Base-by-base conservation (phyloP, 2,329 filamentous ascomycete genomes). In the Ramularia collo-cygni region DNA sequence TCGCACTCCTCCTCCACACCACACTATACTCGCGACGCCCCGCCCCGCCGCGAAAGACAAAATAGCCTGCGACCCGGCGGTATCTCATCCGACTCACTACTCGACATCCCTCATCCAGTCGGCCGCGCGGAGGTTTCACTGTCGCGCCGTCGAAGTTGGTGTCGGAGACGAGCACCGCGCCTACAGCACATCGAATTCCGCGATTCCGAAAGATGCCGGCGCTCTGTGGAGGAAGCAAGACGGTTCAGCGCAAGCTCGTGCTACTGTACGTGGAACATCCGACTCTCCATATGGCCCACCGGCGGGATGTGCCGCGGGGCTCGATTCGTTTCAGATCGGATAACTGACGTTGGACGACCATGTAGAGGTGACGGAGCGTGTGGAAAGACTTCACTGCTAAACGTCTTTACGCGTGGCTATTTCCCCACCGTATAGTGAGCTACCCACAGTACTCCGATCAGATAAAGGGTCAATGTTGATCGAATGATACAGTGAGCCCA, bases 381-480 rank as follows among this genome's bases (percentile, higher is more conserved):
- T 66, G 90, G 90, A 62, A 98, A 98, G 75, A 98, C 92, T 40
- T 95, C 89, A 51, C 69, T 96, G 59, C 70, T 98, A 57, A 98
- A 98, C 64, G 92, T 98, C 64, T 98, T 98, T 69, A 98, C 92
- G 54, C 81, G 90, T 83, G 90, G 90, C 50, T 95, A 95, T 67
- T 98, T 98, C 65, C 90, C 90, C 37, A 95, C 90, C 42, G 90
- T 96, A 59, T 96, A 96, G 77, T 81, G 71, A 72, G 76, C 12
- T 10, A 3, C 19, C 35, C n/a, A 34, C 17, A 17, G 14, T 14
- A 19, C 14, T 16, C 7, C 12, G 12, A 31, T 3, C 21, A 33
- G 10, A 15, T 13, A 21, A 12, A 38, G 10, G 24, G 32, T 14
- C 15, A 31, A 3, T 31, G 18, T 31, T 12, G 27, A n/a, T n/a